Evolutionary conservation across 2,329 filamentous ascomycete genomes (phyloP), one percentile per base, ranked within the genome.

Genomic region (Colletotrichum falcatum): DNA sequence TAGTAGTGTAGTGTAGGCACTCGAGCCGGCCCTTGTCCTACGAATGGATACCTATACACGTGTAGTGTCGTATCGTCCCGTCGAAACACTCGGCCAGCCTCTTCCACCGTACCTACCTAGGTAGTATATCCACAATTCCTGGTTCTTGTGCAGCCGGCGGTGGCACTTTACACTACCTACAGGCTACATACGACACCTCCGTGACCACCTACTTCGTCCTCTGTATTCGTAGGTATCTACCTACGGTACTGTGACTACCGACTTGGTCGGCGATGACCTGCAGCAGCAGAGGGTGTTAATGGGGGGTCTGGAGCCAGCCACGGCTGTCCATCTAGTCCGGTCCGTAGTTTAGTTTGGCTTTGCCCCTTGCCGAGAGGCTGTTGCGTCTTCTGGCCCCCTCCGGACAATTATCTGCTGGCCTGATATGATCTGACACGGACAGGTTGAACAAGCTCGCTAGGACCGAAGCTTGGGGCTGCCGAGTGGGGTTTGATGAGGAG

Each of bases 361-460:
- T 61, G 63, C 56, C 49, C 35, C 51, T 18, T 49, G 33, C 63
- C 33, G 46, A 30, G 48, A 61, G 46, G 63, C 55, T 37, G 44
- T 33, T 20, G 35, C 54, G 44, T 37, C 20, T 14, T 26, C 35
- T 56, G 35, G 35, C 49, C 48, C 26, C 60, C 48, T 56, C 42
- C 63, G 67, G 56, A 66, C 49, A 58, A 66, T 39, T 37, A 14
- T 8, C 16, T 58, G 37, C 6, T 51, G 48, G 48, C 26, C 23
- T 58, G 56, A 26, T 58, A 66, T 66, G 67, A 61, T 61, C 49
- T 58, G 63, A 46, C 53, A 61, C 56, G 33, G 55, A 46, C 61
- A 55, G 48, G 54, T 48, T 55, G 66, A 48, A 61, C 46, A 33
- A 49, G 53, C 53, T 62, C 64, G 54, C 30, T 42, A n/a, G 49